Evolutionary conservation across 129 eudicot genomes (phyloP), one percentile per base, ranked within the genome.

Genomic region (Artemisia annua): DNA sequence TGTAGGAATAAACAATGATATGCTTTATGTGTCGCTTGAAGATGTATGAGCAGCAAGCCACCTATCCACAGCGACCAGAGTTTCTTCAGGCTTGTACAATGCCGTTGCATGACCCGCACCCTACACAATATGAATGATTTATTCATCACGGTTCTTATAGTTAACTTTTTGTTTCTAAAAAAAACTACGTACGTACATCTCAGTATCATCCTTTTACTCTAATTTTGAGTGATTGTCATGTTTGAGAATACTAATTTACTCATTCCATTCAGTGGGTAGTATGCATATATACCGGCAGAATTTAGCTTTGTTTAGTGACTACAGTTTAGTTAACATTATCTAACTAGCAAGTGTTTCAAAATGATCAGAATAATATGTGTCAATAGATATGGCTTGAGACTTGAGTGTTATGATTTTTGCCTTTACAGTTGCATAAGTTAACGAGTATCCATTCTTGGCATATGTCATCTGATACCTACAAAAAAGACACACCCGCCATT

Each of bases 391-490:
- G 43, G 43, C 43, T 35, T 6, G 43, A 35, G 43, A 43, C 44
- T 32, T 64, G 22, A 20, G 22, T n/a, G 3, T 43, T 6, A 15
- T 48, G 57, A 15, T 76, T 56, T 50, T 60, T 53, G 68, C 83
- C 83, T 79, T 79, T 7, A 79, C 48, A 22, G 75, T 79, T 49
- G 75, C 70, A 51, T 69, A 70, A 15, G 70, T 78, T 71, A 78
- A 22, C 4, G 70, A 57, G 82, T 78, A 78, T 53, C 26, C 66
- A 16, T 63, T 53, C 53, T 22, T 24, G 3, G 30, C 48, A 28
- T 70, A 78, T 44, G 30, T 50, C 75, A 74, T 51, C 3, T 44
- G 50, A 55, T 79, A 79, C 52, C 83, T 79, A 53, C 60, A 73
- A 43, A 73, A 66, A 13, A 4, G 22, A 20, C 1, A 20, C 1